Conservation (phyloP, 257 asterid species). For the Plantago ovata region DNA sequence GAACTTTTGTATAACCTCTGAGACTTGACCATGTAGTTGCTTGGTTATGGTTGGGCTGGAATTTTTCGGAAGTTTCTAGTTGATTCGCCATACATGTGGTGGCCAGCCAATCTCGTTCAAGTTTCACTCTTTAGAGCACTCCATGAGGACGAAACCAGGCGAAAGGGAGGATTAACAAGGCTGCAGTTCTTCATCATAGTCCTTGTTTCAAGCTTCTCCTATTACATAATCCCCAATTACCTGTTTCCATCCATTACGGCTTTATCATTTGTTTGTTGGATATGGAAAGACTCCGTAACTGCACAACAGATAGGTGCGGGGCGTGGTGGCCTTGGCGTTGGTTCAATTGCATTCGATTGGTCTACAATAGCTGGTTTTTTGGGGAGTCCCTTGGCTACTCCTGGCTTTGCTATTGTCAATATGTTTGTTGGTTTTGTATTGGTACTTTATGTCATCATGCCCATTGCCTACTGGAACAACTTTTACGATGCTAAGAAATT, state of each 20-base stretch:
- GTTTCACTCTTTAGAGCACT: constrained; percentile 71
- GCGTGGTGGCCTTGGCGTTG: constrained; percentile 48
- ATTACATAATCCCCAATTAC: constrained; percentile 58
- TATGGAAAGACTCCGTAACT: constrained; percentile 56
- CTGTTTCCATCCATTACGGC: constrained; percentile 60
- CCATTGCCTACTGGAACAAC: constrained; percentile 57
- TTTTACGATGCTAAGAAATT: constrained; percentile 41
- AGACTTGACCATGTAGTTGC: constrained; percentile 46
- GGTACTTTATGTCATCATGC: constrained; percentile 36
- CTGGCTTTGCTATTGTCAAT: constrained; percentile 63
- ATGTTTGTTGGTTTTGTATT: constrained; percentile 51
- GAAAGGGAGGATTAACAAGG: constrained; percentile 59
- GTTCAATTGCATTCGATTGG: constrained; percentile 65
- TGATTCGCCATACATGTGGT: constrained; percentile 83
- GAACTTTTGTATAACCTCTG: background rate
- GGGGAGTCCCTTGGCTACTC: constrained; percentile 70
- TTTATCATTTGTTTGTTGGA: constrained; percentile 60
- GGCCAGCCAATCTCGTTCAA: constrained; percentile 74
- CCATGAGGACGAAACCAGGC: constrained; percentile 49
- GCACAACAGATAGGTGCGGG: constrained; percentile 65
- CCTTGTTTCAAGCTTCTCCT: constrained; percentile 54
- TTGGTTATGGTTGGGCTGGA: constrained; percentile 81
- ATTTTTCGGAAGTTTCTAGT: constrained; percentile 55
- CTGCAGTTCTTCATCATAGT: constrained; percentile 59
- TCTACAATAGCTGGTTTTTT: constrained; percentile 53